Base-by-base conservation (phyloP, 2,329 filamentous ascomycete genomes). In the Coniochaeta pulveracea region DNA sequence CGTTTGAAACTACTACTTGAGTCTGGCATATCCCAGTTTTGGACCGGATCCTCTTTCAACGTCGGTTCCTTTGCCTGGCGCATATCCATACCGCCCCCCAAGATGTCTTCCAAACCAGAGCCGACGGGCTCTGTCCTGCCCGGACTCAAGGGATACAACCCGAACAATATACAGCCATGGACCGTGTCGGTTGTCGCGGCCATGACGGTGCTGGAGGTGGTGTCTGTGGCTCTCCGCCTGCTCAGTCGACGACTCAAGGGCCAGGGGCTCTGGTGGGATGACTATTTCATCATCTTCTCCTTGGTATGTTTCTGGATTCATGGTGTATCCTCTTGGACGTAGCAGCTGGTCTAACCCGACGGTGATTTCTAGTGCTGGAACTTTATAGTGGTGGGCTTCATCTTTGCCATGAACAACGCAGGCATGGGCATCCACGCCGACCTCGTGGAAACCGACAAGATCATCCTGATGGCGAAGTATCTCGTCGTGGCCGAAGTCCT, bases 251-350 rank as follows among this genome's bases (percentile, higher is more conserved):
- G 52, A 31, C 45, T 63, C 27, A 61, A 60, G 28, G 55, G 47
- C 3, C 61, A 64, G 35, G 44, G 47, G 37, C 43, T 66, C 5
- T 67, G 64, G 64, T 66, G 62, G 64, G 64, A 68, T 47, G 64
- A 68, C 43, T 66, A 55, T 44, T 52, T 64, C 45, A 62, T 68
- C 35, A 36, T 66, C 0, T 64, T 59, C 33, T 66, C 64, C 1
- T 60, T 63, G 63, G 63, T 66, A 43, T 27, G 49, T 42, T 5
- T 11, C 26, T 6, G 26, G n/a, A n/a, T n/a, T n/a, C n/a, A n/a
- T n/a, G n/a, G n/a, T n/a, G n/a, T n/a, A n/a, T 15, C 18, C 26
- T 15, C 8, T 16, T 15, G 4, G 7, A 27, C 18, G 5, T 22
- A 10, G 6, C 11, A 22, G 3, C 31, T 9, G 12, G 17, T 10